These are phyloP conservation scores for Aspergillus thermomutatus DNA, from an alignment of 2,329 filamentous ascomycete species.

Conservation along the genomic window DNA sequence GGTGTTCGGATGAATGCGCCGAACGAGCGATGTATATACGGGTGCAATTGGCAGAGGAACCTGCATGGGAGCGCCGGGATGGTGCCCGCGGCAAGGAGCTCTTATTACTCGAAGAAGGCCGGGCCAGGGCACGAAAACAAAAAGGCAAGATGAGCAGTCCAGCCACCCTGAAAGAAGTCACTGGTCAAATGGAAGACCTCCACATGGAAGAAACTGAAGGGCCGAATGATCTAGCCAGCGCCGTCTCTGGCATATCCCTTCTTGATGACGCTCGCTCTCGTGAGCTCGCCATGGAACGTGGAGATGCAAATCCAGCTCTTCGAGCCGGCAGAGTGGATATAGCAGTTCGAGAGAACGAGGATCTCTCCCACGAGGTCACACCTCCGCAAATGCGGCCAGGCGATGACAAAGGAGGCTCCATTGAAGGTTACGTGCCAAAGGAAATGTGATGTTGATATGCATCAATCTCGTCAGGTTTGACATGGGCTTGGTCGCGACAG, in stretches of 20 bases:
- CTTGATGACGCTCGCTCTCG: constrained; percentile 21
- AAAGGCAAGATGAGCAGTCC: constrained; percentile 18
- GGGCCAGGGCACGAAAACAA: constrained; percentile 18
- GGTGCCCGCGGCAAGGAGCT: constrained; percentile 49
- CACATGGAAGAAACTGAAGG: constrained; percentile 13
- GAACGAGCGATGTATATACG: constrained; percentile 78
- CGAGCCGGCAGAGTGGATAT: constrained; percentile 31
- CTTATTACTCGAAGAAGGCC: constrained; percentile 63
- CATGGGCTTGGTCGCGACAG: background rate
- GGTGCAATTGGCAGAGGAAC: constrained; percentile 80
- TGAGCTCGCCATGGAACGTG: constrained; percentile 36
- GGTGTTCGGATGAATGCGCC: constrained; percentile 80
- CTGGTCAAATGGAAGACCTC: constrained; percentile 18
- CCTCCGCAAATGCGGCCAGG: constrained; percentile 33
- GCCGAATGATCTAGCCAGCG: constrained; percentile 18
- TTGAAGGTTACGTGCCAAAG: constrained; percentile 41
- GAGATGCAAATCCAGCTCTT: constrained; percentile 25
- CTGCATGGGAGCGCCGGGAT: constrained; percentile 73
- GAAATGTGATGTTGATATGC: constrained; percentile 8
- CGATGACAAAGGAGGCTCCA: constrained; percentile 36
- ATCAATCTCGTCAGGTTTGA: background rate
- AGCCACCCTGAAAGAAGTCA: constrained; percentile 24
- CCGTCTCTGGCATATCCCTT: constrained; percentile 26
- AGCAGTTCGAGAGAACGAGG: constrained; percentile 32
- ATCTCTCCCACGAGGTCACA: constrained; percentile 13